These are phyloP conservation scores for Coemansia sp. DNA, from an alignment of 371 early-diverging fungal species.

Conservation along the genomic window DNA sequence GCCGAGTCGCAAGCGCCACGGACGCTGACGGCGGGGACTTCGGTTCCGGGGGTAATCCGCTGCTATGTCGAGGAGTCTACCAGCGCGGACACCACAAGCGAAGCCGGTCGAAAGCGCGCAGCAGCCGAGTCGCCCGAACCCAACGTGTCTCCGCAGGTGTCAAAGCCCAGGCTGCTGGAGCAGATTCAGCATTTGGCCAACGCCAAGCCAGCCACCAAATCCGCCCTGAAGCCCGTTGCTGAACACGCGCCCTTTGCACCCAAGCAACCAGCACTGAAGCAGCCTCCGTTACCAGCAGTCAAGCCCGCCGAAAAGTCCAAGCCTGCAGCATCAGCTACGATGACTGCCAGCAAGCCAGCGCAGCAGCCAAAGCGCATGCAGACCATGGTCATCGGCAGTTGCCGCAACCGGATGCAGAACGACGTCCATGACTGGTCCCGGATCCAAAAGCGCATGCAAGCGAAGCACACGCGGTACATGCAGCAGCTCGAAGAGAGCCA, in stretches of 20 bases:
- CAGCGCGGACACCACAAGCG: neutral
- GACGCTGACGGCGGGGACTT: conserved; percentile 6
- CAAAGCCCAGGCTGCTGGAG: neutral
- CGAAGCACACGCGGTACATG: conserved; percentile 10
- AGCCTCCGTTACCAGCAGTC: no score
- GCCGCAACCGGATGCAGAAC: conserved; percentile 35
- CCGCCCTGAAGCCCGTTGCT: neutral
- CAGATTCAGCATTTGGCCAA: neutral
- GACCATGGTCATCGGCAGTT: conserved; percentile 22
- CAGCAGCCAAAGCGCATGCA: conserved; percentile 5
- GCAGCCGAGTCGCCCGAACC: neutral
- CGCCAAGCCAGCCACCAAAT: neutral
- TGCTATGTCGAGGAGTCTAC: neutral
- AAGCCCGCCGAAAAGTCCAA: neutral
- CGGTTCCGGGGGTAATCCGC: conserved; percentile 27
- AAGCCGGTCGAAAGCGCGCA: neutral
- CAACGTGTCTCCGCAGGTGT: neutral
- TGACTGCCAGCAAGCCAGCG: neutral
- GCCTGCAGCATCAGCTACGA: neutral
- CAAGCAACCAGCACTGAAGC: no score
- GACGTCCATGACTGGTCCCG: conserved; percentile 21
- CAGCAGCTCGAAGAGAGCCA: conserved; percentile 26
- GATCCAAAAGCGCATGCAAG: conserved; percentile 10
- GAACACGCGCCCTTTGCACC: no score
- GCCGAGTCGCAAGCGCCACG: neutral